Conservation (phyloP, 2,329 filamentous ascomycete genomes). For the Aspergillus nomiae region DNA sequence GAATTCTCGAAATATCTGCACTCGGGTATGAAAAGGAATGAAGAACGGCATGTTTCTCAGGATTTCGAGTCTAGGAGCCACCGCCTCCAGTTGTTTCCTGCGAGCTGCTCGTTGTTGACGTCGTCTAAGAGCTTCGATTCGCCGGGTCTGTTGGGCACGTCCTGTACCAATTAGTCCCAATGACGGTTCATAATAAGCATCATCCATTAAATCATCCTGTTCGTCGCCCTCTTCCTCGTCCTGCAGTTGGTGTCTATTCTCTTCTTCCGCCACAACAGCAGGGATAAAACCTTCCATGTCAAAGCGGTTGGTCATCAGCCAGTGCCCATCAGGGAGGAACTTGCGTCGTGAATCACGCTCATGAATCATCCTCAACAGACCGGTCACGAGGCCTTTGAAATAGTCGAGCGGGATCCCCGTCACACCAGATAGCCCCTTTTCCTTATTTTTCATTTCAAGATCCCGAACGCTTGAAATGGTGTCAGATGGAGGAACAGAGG, state of each 20-base stretch:
- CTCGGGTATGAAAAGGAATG: slow-evolving; percentile 87
- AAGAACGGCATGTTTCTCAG: slow-evolving; percentile 96
- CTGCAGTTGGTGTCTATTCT: slow-evolving; percentile 69
- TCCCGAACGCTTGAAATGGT: slow-evolving; percentile 32
- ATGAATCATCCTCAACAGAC: slow-evolving; percentile 82
- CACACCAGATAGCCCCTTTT: slow-evolving; percentile 60
- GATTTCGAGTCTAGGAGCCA: slow-evolving; percentile 85
- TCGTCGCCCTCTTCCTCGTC: slow-evolving; percentile 63
- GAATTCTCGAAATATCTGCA: slow-evolving; percentile 91
- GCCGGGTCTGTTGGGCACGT: slow-evolving; percentile 63
- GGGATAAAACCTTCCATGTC: slow-evolving; percentile 87
- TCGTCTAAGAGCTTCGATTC: slow-evolving; percentile 63
- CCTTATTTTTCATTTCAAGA: slow-evolving; percentile 40
- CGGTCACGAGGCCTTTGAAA: slow-evolving; percentile 77
- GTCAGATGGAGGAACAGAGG: slow-evolving; percentile 23
- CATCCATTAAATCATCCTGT: slow-evolving; percentile 47
- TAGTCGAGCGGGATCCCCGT: slow-evolving; percentile 75
- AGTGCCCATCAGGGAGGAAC: slow-evolving; percentile 82
- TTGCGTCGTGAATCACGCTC: slow-evolving; percentile 86
- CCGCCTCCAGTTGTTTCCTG: slow-evolving; percentile 72
- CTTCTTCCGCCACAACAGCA: slow-evolving; percentile 84
- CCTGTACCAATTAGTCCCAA: slow-evolving; percentile 57
- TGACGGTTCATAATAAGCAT: slow-evolving; percentile 31
- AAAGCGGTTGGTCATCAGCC: slow-evolving; percentile 88
- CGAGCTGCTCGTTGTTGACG: slow-evolving; percentile 68